Conservation (phyloP, 139 green algal species). For the Nannochloris sp. region DNA sequence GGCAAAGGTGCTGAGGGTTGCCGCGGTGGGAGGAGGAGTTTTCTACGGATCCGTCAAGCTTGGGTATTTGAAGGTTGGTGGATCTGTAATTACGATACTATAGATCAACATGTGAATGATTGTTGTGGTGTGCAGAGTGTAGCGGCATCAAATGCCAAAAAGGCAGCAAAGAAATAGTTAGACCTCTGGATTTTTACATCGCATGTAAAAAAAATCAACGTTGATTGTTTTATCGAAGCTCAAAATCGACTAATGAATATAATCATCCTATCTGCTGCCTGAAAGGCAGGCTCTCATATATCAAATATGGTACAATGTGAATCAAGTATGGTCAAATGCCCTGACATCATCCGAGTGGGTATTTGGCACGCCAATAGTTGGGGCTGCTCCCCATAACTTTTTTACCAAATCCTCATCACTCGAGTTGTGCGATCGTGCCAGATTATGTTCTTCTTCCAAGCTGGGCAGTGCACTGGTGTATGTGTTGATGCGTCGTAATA, state of each 20-base stretch:
- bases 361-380: neutral
- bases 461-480: conserved; percentile 14
- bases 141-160: conserved; percentile 12
- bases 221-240: neutral
- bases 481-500: conserved; percentile 27
- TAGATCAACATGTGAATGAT: too few relatives aligned
- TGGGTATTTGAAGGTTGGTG: conserved; percentile 21
- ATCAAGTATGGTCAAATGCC: neutral
- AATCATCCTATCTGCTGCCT: neutral
- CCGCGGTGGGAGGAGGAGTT: conserved; percentile 27
- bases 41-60: conserved; percentile 42
- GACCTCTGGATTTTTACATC: too few relatives aligned
- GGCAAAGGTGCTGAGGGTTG: conserved; percentile 38
- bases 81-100: too few relatives aligned
- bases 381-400: neutral
- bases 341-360: neutral
- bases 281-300: neutral
- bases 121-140: conserved; percentile 3
- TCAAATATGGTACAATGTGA: neutral
- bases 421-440: neutral
- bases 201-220: neutral
- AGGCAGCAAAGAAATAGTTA: conserved; percentile 3
- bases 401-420: conserved; percentile 2
- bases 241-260: neutral
- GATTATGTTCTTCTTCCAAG: conserved; percentile 9